Evolutionary conservation across 306 rosid species (phyloP).

Genomic region (Pachyrhizus erosus): DNA sequence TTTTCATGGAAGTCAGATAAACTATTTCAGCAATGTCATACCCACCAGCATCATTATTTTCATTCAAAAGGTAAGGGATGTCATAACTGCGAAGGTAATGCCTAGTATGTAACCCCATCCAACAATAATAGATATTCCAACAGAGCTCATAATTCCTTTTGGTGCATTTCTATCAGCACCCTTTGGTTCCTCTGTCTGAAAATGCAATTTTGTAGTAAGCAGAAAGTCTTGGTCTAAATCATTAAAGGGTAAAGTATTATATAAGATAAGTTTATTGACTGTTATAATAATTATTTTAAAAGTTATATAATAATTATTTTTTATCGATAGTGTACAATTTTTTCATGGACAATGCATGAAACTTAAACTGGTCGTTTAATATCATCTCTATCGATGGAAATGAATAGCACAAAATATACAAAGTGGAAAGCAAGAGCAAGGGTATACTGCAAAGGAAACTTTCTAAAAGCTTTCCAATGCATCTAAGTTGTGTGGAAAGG

Average conservation of each 20-base stretch:
- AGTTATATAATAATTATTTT: no score
- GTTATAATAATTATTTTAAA: no score
- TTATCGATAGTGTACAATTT: no score
- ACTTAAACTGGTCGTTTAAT: background rate
- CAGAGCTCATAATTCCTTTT: slow-evolving; percentile 86
- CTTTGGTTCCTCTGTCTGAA: slow-evolving; percentile 95
- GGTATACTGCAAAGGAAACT: background rate
- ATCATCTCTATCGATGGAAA: background rate
- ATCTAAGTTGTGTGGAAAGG: slow-evolving; percentile 11
- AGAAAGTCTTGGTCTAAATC: background rate
- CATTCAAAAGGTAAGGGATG: slow-evolving; percentile 75
- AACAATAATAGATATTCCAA: slow-evolving; percentile 82
- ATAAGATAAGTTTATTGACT: no score
- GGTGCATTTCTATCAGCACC: slow-evolving; percentile 87
- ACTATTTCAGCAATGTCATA: slow-evolving; percentile 95
- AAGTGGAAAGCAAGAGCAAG: background rate
- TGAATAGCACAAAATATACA: background rate
- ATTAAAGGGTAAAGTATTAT: background rate
- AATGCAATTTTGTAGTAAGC: slow-evolving; percentile 40
- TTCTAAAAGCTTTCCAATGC: background rate
- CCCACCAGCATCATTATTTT: slow-evolving; percentile 86
- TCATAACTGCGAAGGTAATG: slow-evolving; percentile 77
- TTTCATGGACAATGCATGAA: no score
- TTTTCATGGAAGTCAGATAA: slow-evolving; percentile 75
- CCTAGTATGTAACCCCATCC: slow-evolving; percentile 89